These are phyloP conservation scores for Petrea volubilis DNA, from an alignment of 257 asterid species.

Conservation along the genomic window DNA sequence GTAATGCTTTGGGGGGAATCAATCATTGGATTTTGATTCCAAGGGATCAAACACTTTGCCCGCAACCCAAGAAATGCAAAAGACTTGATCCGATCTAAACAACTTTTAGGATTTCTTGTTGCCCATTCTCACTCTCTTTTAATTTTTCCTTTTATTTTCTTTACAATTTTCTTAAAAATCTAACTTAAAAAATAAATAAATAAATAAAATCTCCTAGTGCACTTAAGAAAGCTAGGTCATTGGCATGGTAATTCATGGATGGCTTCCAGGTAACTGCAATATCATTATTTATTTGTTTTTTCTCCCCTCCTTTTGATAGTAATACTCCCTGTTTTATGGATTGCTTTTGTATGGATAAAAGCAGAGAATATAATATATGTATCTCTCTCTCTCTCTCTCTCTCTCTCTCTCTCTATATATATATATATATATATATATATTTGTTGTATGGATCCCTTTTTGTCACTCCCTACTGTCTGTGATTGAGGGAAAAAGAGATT, in stretches of 20 bases:
- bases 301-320: constrained; percentile 15
- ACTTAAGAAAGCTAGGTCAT: not conserved
- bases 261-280: not conserved
- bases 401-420: too few relatives aligned
- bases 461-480: constrained; percentile 40
- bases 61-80: constrained; percentile 58
- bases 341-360: constrained; percentile 34
- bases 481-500: constrained; percentile 38
- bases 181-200: not conserved
- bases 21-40: constrained; percentile 79
- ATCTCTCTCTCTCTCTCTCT: not conserved
- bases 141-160: constrained; percentile 20
- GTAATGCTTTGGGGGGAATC: too few relatives aligned
- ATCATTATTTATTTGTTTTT: not conserved
- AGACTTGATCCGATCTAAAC: constrained; percentile 52
- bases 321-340: constrained; percentile 28
- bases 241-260: not conserved
- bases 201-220: not conserved
- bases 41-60: constrained; percentile 38
- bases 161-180: constrained; percentile 8
- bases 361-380: not conserved
- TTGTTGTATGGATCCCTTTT: constrained; percentile 21
- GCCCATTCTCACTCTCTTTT: constrained; percentile 58
- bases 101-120: constrained; percentile 75
- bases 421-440: not conserved